Base-by-base conservation (phyloP, 192 early-diverging fungal species). In the Coemansia sp. region DNA sequence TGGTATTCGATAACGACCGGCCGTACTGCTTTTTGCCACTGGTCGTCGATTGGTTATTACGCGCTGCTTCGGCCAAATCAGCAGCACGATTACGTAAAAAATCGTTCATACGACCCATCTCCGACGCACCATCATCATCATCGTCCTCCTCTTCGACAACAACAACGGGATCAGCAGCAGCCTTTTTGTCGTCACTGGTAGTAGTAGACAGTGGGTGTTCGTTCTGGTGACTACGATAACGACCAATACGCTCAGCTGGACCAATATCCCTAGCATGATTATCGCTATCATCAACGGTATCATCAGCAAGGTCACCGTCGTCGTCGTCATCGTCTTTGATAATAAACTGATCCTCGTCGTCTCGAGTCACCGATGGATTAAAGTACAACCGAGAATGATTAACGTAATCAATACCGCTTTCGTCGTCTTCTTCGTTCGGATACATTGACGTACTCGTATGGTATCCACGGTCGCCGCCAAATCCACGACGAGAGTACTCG, bases 191-290 rank as follows among this genome's bases (percentile, higher is more conserved):
- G 36, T 8, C 36, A 36, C 36, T 0, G 8, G 36, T 9, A 9
- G 10, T n/a, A 24, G 50, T 27, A 7, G 24, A 8, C 6, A 12
- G 10, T 20, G 50, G 15, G 3, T 22, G 68, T 71, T 81, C 84
- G 66, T 78, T 81, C 74, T 81, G 84, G 61, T 85, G 78, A 57
- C 76, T 85, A 69, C 64, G 74, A 71, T 70, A 85, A 3, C 76
- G 76, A 5, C 72, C 80, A 57, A 85, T 85, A 24, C 79, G 69
- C 31, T 62, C 81, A 3, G 73, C 81, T 2, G 81, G 80, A 0
- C 79, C 84, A 41, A 81, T 75, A 18, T 65, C 83, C 11, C 49
- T 49, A 5, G 44, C 73, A 24, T 65, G 69, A 18, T 74, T 73
- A 33, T 62, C 79, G 15, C 43, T 36, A 13, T 55, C 62, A 15